Evolutionary conservation across 2,329 filamentous ascomycete species (phyloP).

Genomic region (Helotiales sp.): DNA sequence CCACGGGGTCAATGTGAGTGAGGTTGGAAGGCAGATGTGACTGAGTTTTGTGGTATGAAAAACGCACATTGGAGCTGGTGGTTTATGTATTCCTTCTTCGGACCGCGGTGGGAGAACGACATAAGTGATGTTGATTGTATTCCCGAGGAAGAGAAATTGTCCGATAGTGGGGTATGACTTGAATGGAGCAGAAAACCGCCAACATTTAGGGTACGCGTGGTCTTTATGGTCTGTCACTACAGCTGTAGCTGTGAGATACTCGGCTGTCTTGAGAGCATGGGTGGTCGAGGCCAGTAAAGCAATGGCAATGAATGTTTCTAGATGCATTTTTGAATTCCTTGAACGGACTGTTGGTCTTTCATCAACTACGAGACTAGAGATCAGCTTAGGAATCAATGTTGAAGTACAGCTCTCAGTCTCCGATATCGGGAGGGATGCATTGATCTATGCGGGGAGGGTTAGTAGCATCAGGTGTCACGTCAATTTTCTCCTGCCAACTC

Average conservation of each 20-base stretch:
- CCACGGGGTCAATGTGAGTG: neutral
- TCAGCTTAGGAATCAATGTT: too few species aligned
- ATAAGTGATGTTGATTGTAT: slow-evolving; percentile 1
- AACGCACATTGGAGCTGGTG: neutral
- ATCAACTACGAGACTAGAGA: too few species aligned
- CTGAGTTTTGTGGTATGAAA: neutral
- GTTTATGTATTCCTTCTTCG: neutral
- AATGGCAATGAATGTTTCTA: neutral
- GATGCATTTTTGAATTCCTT: neutral
- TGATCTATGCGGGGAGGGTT: too few species aligned
- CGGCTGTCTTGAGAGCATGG: neutral
- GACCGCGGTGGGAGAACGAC: neutral
- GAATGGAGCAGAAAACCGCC: neutral
- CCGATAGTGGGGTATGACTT: neutral
- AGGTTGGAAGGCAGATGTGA: neutral
- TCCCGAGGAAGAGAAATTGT: neutral
- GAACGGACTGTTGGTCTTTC: too few species aligned
- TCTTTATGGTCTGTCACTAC: neutral
- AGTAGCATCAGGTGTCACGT: too few species aligned
- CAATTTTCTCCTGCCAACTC: too few species aligned
- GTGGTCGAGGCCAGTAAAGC: neutral
- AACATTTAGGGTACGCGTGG: neutral
- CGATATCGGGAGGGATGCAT: too few species aligned
- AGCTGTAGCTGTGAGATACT: neutral
- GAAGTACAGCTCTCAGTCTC: too few species aligned